Base-by-base conservation (phyloP, 83 land plant genomes). In the Picea mariana region DNA sequence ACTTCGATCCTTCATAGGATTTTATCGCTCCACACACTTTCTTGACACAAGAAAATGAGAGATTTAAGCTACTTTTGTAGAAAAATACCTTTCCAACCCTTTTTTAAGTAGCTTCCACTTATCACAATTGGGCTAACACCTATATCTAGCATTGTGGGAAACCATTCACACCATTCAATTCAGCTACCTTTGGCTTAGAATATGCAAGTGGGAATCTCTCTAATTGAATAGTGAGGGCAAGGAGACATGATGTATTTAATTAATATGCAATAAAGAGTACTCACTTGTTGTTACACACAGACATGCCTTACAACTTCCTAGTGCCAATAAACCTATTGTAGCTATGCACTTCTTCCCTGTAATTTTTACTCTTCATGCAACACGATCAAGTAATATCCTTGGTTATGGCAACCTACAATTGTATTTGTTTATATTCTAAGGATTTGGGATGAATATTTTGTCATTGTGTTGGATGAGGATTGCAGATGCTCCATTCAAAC, bases 281-380 rank as follows among this genome's bases (percentile, higher is more conserved):
- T 73, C 58, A 73, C 13, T 44, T 5, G 9, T 7, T 78, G 44
- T 69, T 81, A 24, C 62, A 61, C 78, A 77, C 87, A 95, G 98
- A 84, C 99, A 98, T 72, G 90, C 93, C 58, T 24, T 97, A 47
- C 94, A 89, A 81, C 94, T 97, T 61, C 98, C 99, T 75, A 92
- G 93, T 72, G 94, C 98, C 9, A 90, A 88, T 84, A 95, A 97
- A 83, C 95, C 99, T 58, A 86, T 94, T 49, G 90, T 97, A 27
- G 99, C 98, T 62, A 90, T 94, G 49, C 92, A 97, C 27, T 97
- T 97, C 80, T 97, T 98, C 78, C 98, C 99, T 42, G 31, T 90
- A 49, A 47, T 81, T 68, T 97, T 97, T 82, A 71, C 82, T 60
- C 89, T 87, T 52, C 84, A 81, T 15, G 89, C 88, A 47, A 82